Base-by-base conservation (phyloP, 306 rosid species). In the Argentina anserina region DNA sequence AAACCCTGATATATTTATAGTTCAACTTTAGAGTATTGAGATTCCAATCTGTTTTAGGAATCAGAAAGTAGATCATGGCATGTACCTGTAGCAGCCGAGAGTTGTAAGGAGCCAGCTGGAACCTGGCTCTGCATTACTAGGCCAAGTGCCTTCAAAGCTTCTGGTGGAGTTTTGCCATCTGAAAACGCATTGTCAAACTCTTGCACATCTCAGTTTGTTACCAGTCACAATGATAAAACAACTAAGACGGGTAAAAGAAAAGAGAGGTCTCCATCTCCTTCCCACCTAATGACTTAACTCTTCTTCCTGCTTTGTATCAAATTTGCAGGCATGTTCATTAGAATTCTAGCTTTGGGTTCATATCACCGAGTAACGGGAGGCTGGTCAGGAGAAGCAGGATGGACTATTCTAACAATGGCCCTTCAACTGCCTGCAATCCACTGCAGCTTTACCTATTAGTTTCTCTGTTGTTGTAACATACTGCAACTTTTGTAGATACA, bases 21-120 rank as follows among this genome's bases (percentile, higher is more conserved):
- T 67, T 71, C 25, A 69, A 40, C 71, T 11, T 52, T 64, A 56
- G 64, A 46, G 39, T 59, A 26, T 13, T 82, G 67, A 71, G 55
- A 18, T 36, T 9, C 49, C 31, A 71, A 67, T 76, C 17, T 79
- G 46, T 83, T 85, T 60, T 83, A 94, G 99, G 97, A 94, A 78
- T 88, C 87, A 8, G 96, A 80, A 52, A 86, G 74, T 41, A 96
- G 99, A 65, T 83, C 89, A 15, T 94, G 97, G 96, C 99, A 94
- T 75, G 85, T 94, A 29, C 97, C 99, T n/a, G 6, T 84, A 61
- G 82, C 83, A 6, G 76, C 63, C 7, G 66, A 69, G 36, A 62
- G 80, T 79, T 20, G 53, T 6, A 87, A 83, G 42, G 85, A 81
- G 74, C 76, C 90, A 39, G 80, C 66, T 2, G 83, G 76, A 69